Evolutionary conservation across 768 basidiomycete species (phyloP).

Genomic region (Sistotremastrum niveocremeum): DNA sequence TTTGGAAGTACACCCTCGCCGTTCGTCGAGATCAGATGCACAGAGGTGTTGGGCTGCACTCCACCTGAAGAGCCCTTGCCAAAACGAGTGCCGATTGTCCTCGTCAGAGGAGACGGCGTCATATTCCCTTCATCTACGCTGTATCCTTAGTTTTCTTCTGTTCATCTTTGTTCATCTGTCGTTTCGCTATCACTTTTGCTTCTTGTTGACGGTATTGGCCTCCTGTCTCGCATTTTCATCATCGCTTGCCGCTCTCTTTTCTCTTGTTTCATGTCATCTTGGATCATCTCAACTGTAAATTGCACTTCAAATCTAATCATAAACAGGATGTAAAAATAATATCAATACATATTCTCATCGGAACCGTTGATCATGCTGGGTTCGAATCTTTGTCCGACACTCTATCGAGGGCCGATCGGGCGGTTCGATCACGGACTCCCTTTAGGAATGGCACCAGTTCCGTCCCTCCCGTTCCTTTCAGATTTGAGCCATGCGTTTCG

Average conservation of each 20-base stretch:
- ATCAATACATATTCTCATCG: too few relatives aligned
- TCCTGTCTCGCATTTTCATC: neutral
- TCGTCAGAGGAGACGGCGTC: conserved; percentile 75
- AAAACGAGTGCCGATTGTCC: conserved; percentile 68
- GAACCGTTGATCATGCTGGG: too few relatives aligned
- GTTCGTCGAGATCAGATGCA: conserved; percentile 79
- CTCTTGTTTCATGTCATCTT: too few relatives aligned
- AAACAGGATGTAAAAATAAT: too few relatives aligned
- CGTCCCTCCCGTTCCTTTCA: conserved; percentile 74
- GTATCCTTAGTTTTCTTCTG: conserved; percentile 48
- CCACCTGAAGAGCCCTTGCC: conserved; percentile 55
- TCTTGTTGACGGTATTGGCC: neutral
- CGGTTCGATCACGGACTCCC: conserved; percentile 54
- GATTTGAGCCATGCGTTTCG: conserved; percentile 15
- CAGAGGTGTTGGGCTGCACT: conserved; percentile 70
- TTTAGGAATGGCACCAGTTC: conserved; percentile 66
- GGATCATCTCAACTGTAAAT: too few relatives aligned
- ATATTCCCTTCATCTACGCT: conserved; percentile 73
- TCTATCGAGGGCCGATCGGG: conserved; percentile 1
- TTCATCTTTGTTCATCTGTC: neutral
- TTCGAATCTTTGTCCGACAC: too few relatives aligned
- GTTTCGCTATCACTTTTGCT: neutral
- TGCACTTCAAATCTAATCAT: too few relatives aligned
- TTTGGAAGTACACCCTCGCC: conserved; percentile 79
- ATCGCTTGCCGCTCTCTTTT: neutral